Base-by-base conservation (phyloP, 192 early-diverging fungal species). In the Coemansia sp. region DNA sequence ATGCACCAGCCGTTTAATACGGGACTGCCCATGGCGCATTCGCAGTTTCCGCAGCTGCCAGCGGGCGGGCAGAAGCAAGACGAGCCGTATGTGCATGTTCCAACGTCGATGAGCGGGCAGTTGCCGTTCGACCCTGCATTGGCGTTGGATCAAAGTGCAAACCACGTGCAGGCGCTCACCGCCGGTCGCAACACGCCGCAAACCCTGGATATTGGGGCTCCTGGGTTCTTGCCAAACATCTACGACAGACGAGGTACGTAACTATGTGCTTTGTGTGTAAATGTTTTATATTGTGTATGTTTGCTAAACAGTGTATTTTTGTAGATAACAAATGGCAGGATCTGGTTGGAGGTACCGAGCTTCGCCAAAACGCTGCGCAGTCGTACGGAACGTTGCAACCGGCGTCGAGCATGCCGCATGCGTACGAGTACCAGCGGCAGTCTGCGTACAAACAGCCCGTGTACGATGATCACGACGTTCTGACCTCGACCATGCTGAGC, bases 311-410 rank as follows among this genome's bases (percentile, higher is more conserved):
- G 7, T 51, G 7, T 51, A 3, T 8, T 65, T 64, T 40, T 78
- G 70, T 78, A 78, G 75, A 69, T 66, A 61, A 57, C 61, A 77
- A 52, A 50, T 65, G 66, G 69, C 62, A 54, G 25, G 66, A 78
- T 0, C 23, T 69, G 34, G 59, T 55, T 22, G n/a, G 17, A 1
- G 5, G 20, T 26, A 28, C 60, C 2, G 66, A 73, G 5, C 26
- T 51, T 23, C 49, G 22, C 22, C 19, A 4, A 10, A 51, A 51
- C 49, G 23, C 22, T 1, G 15, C 57, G 14, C 66, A 25, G 52
- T 46, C 50, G 17, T 56, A 68, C 22, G 50, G 59, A 5, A 17
- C 59, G 2, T 28, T 38, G 15, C 69, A 59, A 14, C 44, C 69
- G 3, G 23, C 67, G 31, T 62, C 68, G 7, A 65, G 26, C 12